phyloP scores from a whole-genome alignment of 2,329 filamentous ascomycete species.

The Polytolypa hystricis region DNA sequence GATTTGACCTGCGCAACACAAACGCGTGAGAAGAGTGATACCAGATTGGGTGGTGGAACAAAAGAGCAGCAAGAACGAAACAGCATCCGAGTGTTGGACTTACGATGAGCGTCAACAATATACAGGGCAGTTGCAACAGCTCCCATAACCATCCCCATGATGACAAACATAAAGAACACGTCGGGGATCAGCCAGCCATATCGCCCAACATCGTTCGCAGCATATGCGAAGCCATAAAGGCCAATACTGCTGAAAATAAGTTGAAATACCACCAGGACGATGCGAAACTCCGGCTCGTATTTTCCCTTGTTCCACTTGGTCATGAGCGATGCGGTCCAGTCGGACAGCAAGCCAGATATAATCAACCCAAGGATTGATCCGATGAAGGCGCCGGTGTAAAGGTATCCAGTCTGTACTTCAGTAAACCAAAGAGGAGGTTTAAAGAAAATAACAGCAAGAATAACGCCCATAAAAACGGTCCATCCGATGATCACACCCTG shows the following conservation, averaged over 20 bases:
- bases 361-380: conserved; percentile 69
- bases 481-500: conserved; percentile 89
- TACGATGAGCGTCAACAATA: conserved; percentile 84
- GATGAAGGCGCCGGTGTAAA: conserved; percentile 76
- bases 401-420: conserved; percentile 71
- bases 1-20: conserved; percentile 49
- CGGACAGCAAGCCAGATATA: conserved; percentile 62
- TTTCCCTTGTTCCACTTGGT: conserved; percentile 66
- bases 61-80: neutral
- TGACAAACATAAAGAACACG: conserved; percentile 72
- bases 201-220: conserved; percentile 46
- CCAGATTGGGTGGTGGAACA: neutral
- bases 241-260: conserved; percentile 66
- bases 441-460: conserved; percentile 72
- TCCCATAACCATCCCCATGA: conserved; percentile 84
- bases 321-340: conserved; percentile 59
- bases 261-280: conserved; percentile 73
- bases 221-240: conserved; percentile 74
- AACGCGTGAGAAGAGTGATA: conserved; percentile 9
- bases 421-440: conserved; percentile 71
- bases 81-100: conserved; percentile 24
- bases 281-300: conserved; percentile 85
- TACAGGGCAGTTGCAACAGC: conserved; percentile 79
- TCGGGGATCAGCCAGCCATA: conserved; percentile 67
- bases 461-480: conserved; percentile 84